A percentile compares a stretch with the other conserved stretches of the same genome.
These are phyloP conservation scores for Suillus americanus DNA, from an alignment of 768 basidiomycete species.

Conservation along the genomic window DNA sequence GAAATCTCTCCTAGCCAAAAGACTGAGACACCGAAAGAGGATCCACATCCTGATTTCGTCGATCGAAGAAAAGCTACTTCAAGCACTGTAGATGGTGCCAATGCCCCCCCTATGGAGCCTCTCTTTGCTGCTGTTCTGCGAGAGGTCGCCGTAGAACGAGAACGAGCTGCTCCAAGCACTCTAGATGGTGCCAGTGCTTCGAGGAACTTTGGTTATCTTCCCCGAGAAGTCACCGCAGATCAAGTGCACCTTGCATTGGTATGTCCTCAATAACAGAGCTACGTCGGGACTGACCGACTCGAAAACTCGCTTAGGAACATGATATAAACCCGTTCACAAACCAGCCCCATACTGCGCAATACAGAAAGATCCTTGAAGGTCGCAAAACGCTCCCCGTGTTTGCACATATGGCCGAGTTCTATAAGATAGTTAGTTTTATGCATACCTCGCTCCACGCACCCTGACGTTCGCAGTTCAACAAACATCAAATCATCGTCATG, in stretches of 20 bases:
- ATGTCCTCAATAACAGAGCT: constrained; percentile 21
- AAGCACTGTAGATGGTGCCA: constrained; percentile 3
- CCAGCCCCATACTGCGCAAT: constrained; percentile 69
- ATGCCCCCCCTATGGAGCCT: constrained; percentile 48
- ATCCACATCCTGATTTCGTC: constrained; percentile 49
- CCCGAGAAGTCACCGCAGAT: constrained; percentile 62
- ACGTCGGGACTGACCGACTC: not conserved
- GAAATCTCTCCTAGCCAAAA: not conserved
- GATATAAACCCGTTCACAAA: constrained; percentile 90
- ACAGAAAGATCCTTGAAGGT: constrained; percentile 81
- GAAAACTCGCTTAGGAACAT: constrained; percentile 51
- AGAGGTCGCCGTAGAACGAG: constrained; percentile 64
- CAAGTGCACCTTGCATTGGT: constrained; percentile 76
- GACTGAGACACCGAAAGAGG: constrained; percentile 29
- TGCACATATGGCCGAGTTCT: constrained; percentile 90
- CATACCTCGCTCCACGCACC: not conserved
- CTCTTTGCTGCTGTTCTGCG: constrained; percentile 74
- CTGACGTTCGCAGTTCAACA: constrained; percentile 21
- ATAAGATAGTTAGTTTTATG: constrained; percentile 68
- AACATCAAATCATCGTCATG: constrained; percentile 82
- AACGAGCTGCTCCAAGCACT: not conserved
- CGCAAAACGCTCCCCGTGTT: constrained; percentile 92
- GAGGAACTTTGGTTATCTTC: constrained; percentile 67
- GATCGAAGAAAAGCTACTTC: constrained; percentile 36
- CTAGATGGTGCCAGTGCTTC: constrained; percentile 14